Base-by-base conservation (phyloP, 805 yeast genomes). In the Wickerhamiella vanderwaltii region DNA sequence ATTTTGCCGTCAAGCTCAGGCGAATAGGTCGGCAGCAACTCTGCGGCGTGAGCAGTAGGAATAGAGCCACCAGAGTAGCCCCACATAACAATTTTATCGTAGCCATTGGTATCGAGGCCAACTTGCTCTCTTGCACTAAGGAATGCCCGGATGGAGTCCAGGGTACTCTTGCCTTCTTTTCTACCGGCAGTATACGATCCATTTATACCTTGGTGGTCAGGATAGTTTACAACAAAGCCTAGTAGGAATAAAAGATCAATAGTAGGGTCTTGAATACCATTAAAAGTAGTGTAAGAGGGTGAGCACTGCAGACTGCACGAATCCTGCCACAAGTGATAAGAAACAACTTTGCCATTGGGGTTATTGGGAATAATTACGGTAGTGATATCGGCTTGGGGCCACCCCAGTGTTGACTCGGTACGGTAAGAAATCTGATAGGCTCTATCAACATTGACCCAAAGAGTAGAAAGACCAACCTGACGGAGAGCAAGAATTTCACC, bases 101-200 rank as follows among this genome's bases (percentile, higher is more conserved):
- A 28, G 25, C 33, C 24, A 20, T 36, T 29, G 22, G 34, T 40
- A 13, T 23, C 29, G 31, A 51, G 33, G 12, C 45, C 48, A 6
- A 46, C 42, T 25, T 45, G 20, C 29, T 38, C 29, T 9, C 25
- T 18, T 5, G 51, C 42, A 18, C 38, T 22, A 16, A 48, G 44
- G 9, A 48, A 48, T 1, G 61, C 62, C 7, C 55, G 43, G 13
- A 57, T 37, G 2, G 59, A 46, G 40, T 58, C 60, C n/a, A 58
- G 52, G 2, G 52, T 47, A 20, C 45, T 43, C 16, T 47, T 51
- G 11, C 61, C 62, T 11, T 51, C 51, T 9, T 42, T 40, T 15
- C 38, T 25, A n/a, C 54, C 51, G 1, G 51, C 55, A 2, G 50
- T 44, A 43, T 37, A 53, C 9, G 53, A 45, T 3, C 49, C 41